Evolutionary conservation across 1,139 yeast genomes (phyloP), one percentile per base, ranked within the genome.

Genomic region (Pichia sp.): DNA sequence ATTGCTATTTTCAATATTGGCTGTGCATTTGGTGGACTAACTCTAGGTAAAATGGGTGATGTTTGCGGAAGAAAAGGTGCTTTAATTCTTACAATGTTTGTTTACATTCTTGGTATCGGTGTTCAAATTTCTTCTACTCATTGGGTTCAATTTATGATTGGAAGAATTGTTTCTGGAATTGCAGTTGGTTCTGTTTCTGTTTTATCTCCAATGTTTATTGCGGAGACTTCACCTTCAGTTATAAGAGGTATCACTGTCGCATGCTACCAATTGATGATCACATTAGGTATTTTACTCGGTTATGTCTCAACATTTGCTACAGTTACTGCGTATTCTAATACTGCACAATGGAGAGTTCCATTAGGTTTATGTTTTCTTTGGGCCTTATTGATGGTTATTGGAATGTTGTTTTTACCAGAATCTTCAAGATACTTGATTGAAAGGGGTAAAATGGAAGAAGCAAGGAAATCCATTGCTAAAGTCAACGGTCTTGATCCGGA

Each of bases 341-440:
- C 78, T 28, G 71, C 72, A 22, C 79, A 78, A 59, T 78, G 80
- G 75, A 74, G 81, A 69, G 69, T 77, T 46, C 80, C 79, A 41
- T 64, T 78, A 57, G 83, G 82, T 47, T 51, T 72, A 44, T 73
- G 71, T 56, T 68, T 71, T 52, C 56, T 56, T 12, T 72, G 75
- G 68, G 74, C 76, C 34, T 50, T 68, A 39, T 60, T 68, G 56
- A 39, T 64, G 46, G 50, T 67, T 38, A 52, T 60, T 38, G 91
- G 84, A 56, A 74, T 81, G 75, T 49, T 69, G 33, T 66, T 78
- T 53, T 73, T 81, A 62, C 93, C 93, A 39, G 93, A 84, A 63
- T 77, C 91, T 30, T 86, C 93, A 50, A 74, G 93, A 63, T 84
- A 64, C 62, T 71, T 72, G 58, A 71, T 81, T 46, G 72, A 75